Evolutionary conservation across 768 basidiomycete genomes (phyloP).

Genomic region (Panellus pusillus): DNA sequence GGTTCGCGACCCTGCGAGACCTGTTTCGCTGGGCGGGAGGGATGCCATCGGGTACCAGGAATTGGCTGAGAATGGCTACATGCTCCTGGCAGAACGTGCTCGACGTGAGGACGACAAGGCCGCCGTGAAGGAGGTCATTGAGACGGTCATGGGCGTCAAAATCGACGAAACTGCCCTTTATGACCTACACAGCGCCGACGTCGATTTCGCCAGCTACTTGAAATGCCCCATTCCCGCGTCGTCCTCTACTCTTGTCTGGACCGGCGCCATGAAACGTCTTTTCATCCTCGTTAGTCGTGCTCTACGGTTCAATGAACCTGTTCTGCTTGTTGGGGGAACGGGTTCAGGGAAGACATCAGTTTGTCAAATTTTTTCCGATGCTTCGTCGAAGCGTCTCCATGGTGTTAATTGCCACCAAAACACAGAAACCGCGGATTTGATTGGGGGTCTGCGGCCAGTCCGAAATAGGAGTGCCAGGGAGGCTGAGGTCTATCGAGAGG

Average conservation of each 20-base stretch:
- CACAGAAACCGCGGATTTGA: constrained; percentile 95
- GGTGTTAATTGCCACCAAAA: constrained; percentile 96
- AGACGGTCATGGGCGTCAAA: constrained; percentile 82
- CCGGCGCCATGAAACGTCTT: constrained; percentile 86
- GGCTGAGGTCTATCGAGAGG: constrained; percentile 49
- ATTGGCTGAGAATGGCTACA: constrained; percentile 94
- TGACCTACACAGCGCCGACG: constrained; percentile 42
- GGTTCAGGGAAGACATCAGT: constrained; percentile 98
- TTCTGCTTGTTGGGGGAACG: constrained; percentile 94
- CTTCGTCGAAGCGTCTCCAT: constrained; percentile 57
- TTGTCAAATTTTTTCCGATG: constrained; percentile 84
- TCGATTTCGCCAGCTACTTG: constrained; percentile 48
- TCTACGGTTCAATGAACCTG: constrained; percentile 87
- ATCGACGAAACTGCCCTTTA: constrained; percentile 78
- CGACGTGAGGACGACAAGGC: constrained; percentile 82
- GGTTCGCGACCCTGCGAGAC: constrained; percentile 95
- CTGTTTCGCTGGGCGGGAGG: constrained; percentile 96
- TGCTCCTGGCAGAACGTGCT: constrained; percentile 92
- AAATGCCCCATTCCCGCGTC: constrained; percentile 50
- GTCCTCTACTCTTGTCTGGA: constrained; percentile 78
- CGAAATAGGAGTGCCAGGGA: constrained; percentile 67
- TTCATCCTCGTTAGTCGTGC: constrained; percentile 86
- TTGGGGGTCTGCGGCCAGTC: constrained; percentile 88
- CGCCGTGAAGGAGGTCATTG: constrained; percentile 91
- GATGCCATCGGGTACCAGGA: constrained; percentile 90